phyloP scores from a whole-genome alignment of 1,284 basidiomycete species.

The Irpex sp. region DNA sequence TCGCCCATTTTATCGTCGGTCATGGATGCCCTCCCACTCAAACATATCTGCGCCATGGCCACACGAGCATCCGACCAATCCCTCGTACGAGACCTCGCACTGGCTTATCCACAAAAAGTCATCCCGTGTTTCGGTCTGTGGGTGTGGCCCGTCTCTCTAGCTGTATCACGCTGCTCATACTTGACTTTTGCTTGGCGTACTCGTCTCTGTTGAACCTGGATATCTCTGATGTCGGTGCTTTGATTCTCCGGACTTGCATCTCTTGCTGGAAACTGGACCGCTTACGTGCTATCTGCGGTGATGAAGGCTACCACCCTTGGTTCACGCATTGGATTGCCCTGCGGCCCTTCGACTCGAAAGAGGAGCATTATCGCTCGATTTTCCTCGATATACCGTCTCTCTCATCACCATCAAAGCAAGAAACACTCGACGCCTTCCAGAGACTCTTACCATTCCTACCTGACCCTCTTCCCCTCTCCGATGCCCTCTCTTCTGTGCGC shows the following conservation, averaged over 20 bases:
- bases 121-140: slow-evolving; percentile 70
- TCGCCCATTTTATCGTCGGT: slow-evolving; percentile 39
- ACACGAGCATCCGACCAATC: slow-evolving; percentile 56
- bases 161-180: not conserved
- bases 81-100: slow-evolving; percentile 56
- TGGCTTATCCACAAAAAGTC: slow-evolving; percentile 54
- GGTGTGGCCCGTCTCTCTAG: not conserved
- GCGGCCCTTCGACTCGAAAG: slow-evolving; percentile 35
- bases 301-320: slow-evolving; percentile 79
- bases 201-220: not conserved
- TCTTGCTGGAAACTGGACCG: no score
- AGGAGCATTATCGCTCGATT: slow-evolving; percentile 60
- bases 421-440: slow-evolving; percentile 39
- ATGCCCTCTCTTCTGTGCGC: slow-evolving; percentile 50
- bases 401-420: slow-evolving; percentile 17
- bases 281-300: no score
- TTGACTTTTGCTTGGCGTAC: not conserved
- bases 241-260: no score
- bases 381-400: slow-evolving; percentile 34
- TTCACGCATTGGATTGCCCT: slow-evolving; percentile 68
- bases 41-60: slow-evolving; percentile 70
- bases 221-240: no score
- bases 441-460: slow-evolving; percentile 54
- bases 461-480: slow-evolving; percentile 49
- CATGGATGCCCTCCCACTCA: slow-evolving; percentile 47